Conservation (phyloP, 768 basidiomycete species). For the Phylloporus sp. region DNA sequence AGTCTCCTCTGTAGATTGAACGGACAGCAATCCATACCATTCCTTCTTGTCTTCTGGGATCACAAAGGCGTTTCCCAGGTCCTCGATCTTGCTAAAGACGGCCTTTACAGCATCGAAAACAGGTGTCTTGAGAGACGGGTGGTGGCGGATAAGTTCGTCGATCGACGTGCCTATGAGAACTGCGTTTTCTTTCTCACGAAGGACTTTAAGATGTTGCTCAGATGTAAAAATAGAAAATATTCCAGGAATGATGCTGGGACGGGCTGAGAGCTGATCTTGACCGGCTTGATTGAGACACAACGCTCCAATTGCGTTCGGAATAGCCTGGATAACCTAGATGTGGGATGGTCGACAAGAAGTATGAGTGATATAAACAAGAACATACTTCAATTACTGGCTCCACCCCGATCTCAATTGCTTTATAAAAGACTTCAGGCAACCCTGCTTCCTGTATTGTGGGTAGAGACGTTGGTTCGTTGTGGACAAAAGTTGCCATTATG, state of each 20-base stretch:
- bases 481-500: slow-evolving; percentile 93
- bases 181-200: slow-evolving; percentile 92
- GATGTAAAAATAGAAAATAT: slow-evolving; percentile 87
- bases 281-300: slow-evolving; percentile 92
- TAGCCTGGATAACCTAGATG: slow-evolving; percentile 78
- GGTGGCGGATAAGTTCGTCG: slow-evolving; percentile 95
- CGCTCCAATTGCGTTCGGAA: slow-evolving; percentile 94
- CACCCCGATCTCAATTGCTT: slow-evolving; percentile 75
- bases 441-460: slow-evolving; percentile 89
- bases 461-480: slow-evolving; percentile 97
- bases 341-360: slow-evolving; percentile 1
- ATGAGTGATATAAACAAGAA: not conserved
- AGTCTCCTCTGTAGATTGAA: slow-evolving; percentile 13
- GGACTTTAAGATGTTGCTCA: slow-evolving; percentile 73
- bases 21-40: slow-evolving; percentile 59
- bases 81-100: slow-evolving; percentile 70
- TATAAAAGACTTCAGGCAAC: slow-evolving; percentile 86
- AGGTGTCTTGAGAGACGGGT: slow-evolving; percentile 77
- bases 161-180: slow-evolving; percentile 84
- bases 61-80: slow-evolving; percentile 58
- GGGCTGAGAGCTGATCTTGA: slow-evolving; percentile 70
- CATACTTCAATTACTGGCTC: slow-evolving; percentile 85
- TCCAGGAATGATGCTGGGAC: slow-evolving; percentile 78
- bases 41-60: slow-evolving; percentile 56
- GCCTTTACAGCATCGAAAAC: slow-evolving; percentile 76